Evolutionary conservation across 225 moss, liverwort and hornwort genomes (phyloP).

Genomic region (Pseudisothecium myosuroides): DNA sequence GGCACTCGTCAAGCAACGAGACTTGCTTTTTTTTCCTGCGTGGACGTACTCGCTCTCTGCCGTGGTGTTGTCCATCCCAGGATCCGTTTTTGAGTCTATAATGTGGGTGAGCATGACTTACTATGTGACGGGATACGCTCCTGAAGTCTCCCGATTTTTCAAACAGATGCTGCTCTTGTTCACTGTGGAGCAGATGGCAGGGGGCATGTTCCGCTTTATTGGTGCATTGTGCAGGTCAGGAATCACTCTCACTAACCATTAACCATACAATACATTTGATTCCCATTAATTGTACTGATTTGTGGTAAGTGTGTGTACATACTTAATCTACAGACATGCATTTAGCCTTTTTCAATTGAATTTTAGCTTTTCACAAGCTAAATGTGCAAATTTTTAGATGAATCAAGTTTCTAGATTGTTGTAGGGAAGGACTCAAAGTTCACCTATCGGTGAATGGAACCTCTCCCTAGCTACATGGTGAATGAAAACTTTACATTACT

Average conservation of each 20-base stretch:
- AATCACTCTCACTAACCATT: background rate
- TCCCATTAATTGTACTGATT: background rate
- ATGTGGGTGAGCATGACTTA: conserved; percentile 60
- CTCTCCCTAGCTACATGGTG: background rate
- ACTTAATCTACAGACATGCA: background rate
- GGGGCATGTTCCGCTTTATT: conserved; percentile 43
- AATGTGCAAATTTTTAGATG: background rate
- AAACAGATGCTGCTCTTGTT: conserved; percentile 46
- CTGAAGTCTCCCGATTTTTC: conserved; percentile 48
- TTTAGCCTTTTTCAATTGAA: background rate
- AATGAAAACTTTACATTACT: background rate
- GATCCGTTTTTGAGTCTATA: conserved; percentile 33
- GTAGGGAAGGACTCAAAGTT: background rate
- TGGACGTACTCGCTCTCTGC: conserved; percentile 62
- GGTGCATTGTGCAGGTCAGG: conserved; percentile 33
- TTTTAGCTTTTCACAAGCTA: background rate
- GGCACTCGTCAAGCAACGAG: conserved; percentile 68
- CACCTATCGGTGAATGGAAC: background rate
- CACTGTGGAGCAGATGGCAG: conserved; percentile 47
- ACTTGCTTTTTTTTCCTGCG: conserved; percentile 68
- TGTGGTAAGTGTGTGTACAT: background rate
- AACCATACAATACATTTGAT: background rate
- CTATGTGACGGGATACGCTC: conserved; percentile 65
- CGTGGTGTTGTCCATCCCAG: conserved; percentile 50
- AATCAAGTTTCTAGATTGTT: background rate